Evolutionary conservation across 2,329 filamentous ascomycete species (phyloP).

Genomic region (Pezicula rhizophila): DNA sequence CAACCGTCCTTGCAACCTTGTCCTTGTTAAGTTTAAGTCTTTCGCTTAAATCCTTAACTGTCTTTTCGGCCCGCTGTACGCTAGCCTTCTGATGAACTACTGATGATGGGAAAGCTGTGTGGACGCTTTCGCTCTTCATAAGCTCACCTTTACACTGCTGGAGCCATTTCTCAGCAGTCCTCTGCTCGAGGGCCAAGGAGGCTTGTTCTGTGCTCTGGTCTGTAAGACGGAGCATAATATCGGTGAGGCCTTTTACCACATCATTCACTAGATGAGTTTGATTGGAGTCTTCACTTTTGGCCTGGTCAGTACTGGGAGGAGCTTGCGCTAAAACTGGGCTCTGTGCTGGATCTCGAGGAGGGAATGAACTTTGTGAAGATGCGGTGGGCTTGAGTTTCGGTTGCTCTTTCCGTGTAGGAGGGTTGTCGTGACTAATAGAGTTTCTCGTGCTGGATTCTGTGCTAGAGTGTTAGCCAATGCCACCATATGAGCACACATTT

Average conservation of each 20-base stretch:
- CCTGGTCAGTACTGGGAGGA: too few relatives aligned
- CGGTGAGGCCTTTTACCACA: not conserved
- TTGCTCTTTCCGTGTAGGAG: too few relatives aligned
- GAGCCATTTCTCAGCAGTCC: conserved; percentile 1
- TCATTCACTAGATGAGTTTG: not conserved
- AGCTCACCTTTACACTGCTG: conserved; percentile 5
- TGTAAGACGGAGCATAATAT: not conserved
- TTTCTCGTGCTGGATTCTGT: too few relatives aligned
- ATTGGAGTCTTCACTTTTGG: not conserved
- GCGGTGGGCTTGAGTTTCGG: too few relatives aligned
- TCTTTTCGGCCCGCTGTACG: not conserved
- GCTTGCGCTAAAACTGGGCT: too few relatives aligned
- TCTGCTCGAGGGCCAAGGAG: conserved; percentile 1
- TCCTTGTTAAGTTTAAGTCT: not conserved
- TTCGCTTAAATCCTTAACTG: not conserved
- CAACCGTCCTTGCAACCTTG: not conserved
- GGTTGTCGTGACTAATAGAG: too few relatives aligned
- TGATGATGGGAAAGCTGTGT: not conserved
- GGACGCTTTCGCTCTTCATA: conserved; percentile 6
- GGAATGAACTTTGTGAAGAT: too few relatives aligned
- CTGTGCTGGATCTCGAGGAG: too few relatives aligned
- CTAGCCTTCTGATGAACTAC: not conserved
- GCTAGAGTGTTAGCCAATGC: too few relatives aligned
- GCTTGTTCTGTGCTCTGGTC: not conserved
- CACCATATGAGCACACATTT: too few relatives aligned